phyloP scores from a whole-genome alignment of 768 basidiomycete species.

The Suillus lakei region DNA sequence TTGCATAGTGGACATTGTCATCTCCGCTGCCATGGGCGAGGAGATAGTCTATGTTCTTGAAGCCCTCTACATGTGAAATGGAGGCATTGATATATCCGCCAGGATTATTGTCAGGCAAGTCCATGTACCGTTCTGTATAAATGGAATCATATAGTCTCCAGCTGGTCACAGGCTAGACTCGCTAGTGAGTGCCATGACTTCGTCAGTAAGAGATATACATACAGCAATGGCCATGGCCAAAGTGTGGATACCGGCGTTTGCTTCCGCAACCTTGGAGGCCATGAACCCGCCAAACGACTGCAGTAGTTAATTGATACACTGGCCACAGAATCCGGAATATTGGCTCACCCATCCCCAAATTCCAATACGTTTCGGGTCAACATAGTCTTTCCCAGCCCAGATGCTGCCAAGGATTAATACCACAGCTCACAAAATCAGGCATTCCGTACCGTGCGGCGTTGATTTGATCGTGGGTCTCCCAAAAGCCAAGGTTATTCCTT shows the following conservation, averaged over 20 bases:
- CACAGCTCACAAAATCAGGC: conserved; percentile 10
- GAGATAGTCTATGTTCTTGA: conserved; percentile 78
- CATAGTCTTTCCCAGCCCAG: conserved; percentile 87
- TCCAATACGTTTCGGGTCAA: conserved; percentile 87
- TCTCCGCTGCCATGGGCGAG: conserved; percentile 95
- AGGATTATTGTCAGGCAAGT: conserved; percentile 74
- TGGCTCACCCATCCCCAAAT: conserved; percentile 95
- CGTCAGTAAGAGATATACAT: conserved; percentile 34
- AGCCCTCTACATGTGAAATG: conserved; percentile 87
- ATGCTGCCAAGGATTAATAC: conserved; percentile 45
- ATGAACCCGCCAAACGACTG: conserved; percentile 98
- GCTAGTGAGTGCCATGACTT: conserved; percentile 15
- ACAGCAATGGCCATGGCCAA: conserved; percentile 92
- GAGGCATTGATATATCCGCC: conserved; percentile 91
- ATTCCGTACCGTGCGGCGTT: conserved; percentile 76
- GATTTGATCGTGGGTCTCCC: conserved; percentile 90
- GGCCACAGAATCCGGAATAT: conserved; percentile 4
- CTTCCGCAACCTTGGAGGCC: conserved; percentile 91
- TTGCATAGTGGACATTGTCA: conserved; percentile 95
- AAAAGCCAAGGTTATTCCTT: conserved; percentile 86
- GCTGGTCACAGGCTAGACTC: conserved; percentile 77
- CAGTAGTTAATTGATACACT: conserved; percentile 8
- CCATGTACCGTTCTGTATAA: conserved; percentile 98
- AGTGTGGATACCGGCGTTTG: conserved; percentile 86
- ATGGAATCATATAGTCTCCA: conserved; percentile 90